Percentiles rank a stretch among this genome's conserved stretches.
These are phyloP conservation scores for Triticum urartu DNA, from an alignment of 176 grass and related monocot species.

Conservation along the genomic window DNA sequence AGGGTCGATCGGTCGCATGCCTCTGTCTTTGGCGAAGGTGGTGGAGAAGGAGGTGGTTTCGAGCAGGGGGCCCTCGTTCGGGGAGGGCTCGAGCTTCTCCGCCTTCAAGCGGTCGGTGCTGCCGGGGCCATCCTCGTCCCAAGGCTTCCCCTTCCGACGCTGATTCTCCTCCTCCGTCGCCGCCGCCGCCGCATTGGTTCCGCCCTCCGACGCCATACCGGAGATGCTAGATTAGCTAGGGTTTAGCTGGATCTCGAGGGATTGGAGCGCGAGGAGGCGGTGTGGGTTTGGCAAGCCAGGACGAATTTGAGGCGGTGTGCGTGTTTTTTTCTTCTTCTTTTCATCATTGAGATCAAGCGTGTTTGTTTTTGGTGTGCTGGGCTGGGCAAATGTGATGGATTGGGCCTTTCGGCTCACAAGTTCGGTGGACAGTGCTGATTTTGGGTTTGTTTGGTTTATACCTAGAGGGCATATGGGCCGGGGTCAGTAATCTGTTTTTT, in stretches of 20 bases:
- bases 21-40: conserved; percentile 79
- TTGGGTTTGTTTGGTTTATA: too few species aligned
- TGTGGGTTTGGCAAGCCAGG: not conserved
- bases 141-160: conserved; percentile 74
- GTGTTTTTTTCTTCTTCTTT: too few species aligned
- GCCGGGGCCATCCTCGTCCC: conserved; percentile 77
- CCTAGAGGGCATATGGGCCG: too few species aligned
- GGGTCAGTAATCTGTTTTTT: too few species aligned
- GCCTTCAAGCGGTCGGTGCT: conserved; percentile 71
- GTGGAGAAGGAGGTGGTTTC: conserved; percentile 93
- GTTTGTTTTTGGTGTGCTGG: too few species aligned
- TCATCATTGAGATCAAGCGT: too few species aligned
- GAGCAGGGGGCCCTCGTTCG: conserved; percentile 74
- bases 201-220: conserved; percentile 29
- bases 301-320: not conserved
- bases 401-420: too few species aligned
- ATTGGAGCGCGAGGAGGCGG: not conserved
- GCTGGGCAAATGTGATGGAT: too few species aligned
- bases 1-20: not conserved
- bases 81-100: conserved; percentile 77
- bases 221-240: not conserved
- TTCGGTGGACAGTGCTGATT: too few species aligned
- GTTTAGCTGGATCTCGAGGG: not conserved
- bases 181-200: not conserved
- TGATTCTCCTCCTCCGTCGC: conserved; percentile 7